Evolutionary conservation across 176 grass and related monocot species (phyloP).

Genomic region (Aegilops bicornis): DNA sequence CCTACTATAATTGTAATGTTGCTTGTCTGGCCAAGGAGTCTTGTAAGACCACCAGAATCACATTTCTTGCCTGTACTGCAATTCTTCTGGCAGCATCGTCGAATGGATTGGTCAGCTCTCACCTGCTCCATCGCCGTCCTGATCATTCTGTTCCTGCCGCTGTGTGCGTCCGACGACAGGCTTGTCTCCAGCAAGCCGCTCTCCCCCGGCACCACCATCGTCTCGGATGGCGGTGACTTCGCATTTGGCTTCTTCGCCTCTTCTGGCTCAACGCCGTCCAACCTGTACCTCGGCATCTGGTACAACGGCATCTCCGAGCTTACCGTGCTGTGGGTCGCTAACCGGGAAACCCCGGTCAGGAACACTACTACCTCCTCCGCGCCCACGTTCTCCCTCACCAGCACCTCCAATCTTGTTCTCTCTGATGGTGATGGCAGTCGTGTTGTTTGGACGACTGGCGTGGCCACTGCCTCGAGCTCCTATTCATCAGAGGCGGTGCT

Average conservation of each 20-base stretch:
- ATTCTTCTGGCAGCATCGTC: too few relatives aligned
- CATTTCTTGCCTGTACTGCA: too few relatives aligned
- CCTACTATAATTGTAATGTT: too few relatives aligned
- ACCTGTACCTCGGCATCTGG: not conserved
- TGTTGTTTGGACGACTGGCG: not conserved
- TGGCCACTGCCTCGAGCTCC: not conserved
- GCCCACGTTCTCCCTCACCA: not conserved
- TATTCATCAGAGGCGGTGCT: not conserved
- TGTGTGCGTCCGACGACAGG: not conserved
- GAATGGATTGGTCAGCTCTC: not conserved
- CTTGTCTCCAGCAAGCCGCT: slow-evolving; percentile 22
- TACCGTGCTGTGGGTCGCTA: not conserved
- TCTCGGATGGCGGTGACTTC: slow-evolving; percentile 7
- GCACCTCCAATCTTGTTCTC: not conserved
- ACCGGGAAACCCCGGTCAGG: not conserved
- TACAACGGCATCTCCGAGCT: not conserved
- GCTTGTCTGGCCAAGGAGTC: too few relatives aligned
- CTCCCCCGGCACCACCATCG: not conserved
- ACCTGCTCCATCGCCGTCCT: not conserved
- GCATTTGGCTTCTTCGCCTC: not conserved
- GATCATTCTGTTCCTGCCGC: not conserved
- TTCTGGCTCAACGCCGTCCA: not conserved
- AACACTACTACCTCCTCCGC: not conserved
- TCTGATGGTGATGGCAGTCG: not conserved
- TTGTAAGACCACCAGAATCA: too few relatives aligned